Evolutionary conservation across 371 early-diverging fungal genomes (phyloP).

Genomic region (Amoeboaphelidium protococcarum): DNA sequence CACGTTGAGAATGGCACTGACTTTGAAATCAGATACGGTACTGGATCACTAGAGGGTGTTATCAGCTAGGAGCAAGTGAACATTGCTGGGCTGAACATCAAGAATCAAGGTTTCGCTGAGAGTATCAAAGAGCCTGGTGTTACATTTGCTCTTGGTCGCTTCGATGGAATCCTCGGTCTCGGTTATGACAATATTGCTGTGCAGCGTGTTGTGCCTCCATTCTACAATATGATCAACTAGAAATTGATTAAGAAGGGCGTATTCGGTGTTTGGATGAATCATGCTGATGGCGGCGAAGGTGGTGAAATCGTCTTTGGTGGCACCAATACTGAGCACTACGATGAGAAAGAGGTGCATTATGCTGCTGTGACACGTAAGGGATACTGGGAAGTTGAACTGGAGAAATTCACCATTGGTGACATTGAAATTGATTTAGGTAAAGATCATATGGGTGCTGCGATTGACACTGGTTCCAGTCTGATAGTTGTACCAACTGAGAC

Average conservation of each 20-base stretch:
- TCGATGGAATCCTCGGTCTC: constrained; percentile 80
- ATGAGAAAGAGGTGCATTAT: constrained; percentile 40
- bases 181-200: constrained; percentile 73
- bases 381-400: constrained; percentile 76
- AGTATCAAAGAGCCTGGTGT: constrained; percentile 67
- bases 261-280: constrained; percentile 51
- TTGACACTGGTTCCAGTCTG: constrained; percentile 56
- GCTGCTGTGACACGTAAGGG: constrained; percentile 57
- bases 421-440: constrained; percentile 15
- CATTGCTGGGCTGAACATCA: constrained; percentile 34
- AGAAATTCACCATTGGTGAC: constrained; percentile 36
- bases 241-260: constrained; percentile 41
- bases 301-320: constrained; percentile 49
- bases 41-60: constrained; percentile 69
- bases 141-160: constrained; percentile 45
- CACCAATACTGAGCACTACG: constrained; percentile 32
- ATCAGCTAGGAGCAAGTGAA: constrained; percentile 45
- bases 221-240: constrained; percentile 59
- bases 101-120: constrained; percentile 60
- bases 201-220: constrained; percentile 52
- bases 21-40: constrained; percentile 58
- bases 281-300: constrained; percentile 12
- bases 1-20: constrained; percentile 60
- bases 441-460: constrained; percentile 33
- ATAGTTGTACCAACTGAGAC: constrained; percentile 37